Percentiles rank a stretch among this genome's conserved stretches.
phyloP scores from a whole-genome alignment of 2,329 filamentous ascomycete species.

The Ophiostoma quercus region DNA sequence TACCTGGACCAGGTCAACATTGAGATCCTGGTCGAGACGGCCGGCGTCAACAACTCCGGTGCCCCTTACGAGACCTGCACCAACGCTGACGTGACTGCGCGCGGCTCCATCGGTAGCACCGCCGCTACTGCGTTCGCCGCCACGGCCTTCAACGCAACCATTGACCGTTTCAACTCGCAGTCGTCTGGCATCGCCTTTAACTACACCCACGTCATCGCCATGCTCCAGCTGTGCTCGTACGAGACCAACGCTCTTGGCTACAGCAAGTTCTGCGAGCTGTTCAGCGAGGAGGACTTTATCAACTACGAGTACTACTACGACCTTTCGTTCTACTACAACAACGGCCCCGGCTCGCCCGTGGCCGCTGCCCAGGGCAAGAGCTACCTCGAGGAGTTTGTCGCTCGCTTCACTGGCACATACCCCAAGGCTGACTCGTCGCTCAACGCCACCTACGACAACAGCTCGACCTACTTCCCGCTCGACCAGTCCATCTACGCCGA shows the following conservation, averaged over 20 bases:
- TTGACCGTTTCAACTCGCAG: conserved; percentile 1
- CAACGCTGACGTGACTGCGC: not conserved
- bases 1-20: conserved; percentile 11
- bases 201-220: not conserved
- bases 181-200: not conserved
- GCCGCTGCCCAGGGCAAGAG: conserved; percentile 5
- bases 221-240: conserved; percentile 11
- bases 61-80: conserved; percentile 6
- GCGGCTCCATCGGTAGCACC: not conserved
- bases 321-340: conserved; percentile 5
- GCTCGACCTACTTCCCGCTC: conserved; percentile 6
- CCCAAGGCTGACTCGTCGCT: conserved; percentile 9
- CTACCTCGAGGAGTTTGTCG: conserved; percentile 14
- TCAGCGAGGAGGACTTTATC: conserved; percentile 12
- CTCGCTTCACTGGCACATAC: not conserved
- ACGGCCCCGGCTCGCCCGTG: conserved; percentile 4
- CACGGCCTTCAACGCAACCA: not conserved
- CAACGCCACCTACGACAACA: not conserved
- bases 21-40: conserved; percentile 8
- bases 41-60: conserved; percentile 11
- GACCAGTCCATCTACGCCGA: conserved; percentile 8
- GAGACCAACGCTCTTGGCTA: conserved; percentile 7
- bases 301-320: conserved; percentile 15
- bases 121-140: not conserved
- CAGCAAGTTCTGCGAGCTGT: conserved; percentile 13